Conservation (phyloP, 1,284 basidiomycete species). For the Heliocybe sulcata region DNA sequence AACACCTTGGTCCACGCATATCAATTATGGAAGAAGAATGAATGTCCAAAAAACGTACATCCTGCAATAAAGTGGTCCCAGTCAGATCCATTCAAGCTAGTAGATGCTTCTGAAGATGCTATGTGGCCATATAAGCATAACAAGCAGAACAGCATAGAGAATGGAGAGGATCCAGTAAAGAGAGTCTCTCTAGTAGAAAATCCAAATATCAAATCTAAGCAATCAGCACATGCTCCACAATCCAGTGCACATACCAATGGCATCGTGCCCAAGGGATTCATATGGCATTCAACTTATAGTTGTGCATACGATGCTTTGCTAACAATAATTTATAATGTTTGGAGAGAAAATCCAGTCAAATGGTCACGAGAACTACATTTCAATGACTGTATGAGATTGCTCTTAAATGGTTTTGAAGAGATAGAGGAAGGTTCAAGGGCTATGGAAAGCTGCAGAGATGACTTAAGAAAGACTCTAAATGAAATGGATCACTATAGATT, state of each 20-base stretch:
- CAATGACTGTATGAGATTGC: neutral
- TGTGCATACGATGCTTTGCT: neutral
- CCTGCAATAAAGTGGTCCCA: neutral
- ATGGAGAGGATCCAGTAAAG: neutral
- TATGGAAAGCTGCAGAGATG: neutral
- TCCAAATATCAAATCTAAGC: neutral
- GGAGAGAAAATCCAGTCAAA: neutral
- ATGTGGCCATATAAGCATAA: neutral
- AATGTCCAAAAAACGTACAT: slow-evolving; percentile 11
- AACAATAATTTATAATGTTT: neutral
- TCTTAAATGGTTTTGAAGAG: neutral
- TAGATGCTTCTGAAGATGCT: neutral
- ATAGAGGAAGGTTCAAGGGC: neutral
- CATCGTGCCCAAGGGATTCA: neutral
- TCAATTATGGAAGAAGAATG: slow-evolving; percentile 8
- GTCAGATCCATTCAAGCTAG: neutral
- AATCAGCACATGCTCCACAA: neutral
- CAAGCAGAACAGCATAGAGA: no score
- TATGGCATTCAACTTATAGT: neutral
- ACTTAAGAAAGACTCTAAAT: neutral
- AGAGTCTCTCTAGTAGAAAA: no score
- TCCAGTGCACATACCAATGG: neutral
- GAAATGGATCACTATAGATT: neutral
- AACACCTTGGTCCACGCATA: slow-evolving; percentile 14
- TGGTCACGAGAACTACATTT: neutral